Percentiles rank a stretch among this genome's conserved stretches.
Conservation (phyloP, 2,329 filamentous ascomycete genomes). For the Phaeosphaeria sp. region DNA sequence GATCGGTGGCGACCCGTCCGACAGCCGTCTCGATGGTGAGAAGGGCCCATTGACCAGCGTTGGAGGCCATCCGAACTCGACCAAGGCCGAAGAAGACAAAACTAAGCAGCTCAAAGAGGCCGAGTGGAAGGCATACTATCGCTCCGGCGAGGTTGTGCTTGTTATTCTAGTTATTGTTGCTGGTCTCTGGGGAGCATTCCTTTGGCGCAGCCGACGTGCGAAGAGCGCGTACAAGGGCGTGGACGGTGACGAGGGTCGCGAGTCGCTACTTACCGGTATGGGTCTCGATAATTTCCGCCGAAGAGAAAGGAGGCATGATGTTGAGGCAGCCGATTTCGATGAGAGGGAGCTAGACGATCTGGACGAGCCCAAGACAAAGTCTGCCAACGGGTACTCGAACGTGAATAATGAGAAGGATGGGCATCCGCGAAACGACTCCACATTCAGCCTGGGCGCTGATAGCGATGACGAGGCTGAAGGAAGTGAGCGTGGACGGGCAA, state of each 20-base stretch:
- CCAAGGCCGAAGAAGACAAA: slow-evolving; percentile 69
- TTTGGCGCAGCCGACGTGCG: slow-evolving; percentile 59
- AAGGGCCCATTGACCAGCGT: slow-evolving; percentile 80
- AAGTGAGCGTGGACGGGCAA: slow-evolving; percentile 39
- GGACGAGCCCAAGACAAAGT: slow-evolving; percentile 35
- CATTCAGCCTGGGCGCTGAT: slow-evolving; percentile 58
- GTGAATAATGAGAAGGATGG: slow-evolving; percentile 35
- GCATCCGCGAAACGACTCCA: slow-evolving; percentile 44
- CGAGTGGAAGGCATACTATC: slow-evolving; percentile 87
- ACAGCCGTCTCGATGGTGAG: slow-evolving; percentile 85
- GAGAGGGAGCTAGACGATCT: slow-evolving; percentile 66
- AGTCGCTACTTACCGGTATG: slow-evolving; percentile 53
- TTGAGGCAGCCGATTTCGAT: slow-evolving; percentile 69
- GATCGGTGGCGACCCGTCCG: slow-evolving; percentile 80
- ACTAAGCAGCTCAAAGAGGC: slow-evolving; percentile 79
- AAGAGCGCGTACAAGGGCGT: slow-evolving; percentile 54
- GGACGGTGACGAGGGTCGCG: slow-evolving; percentile 50
- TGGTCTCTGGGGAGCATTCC: slow-evolving; percentile 73
- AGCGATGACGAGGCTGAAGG: slow-evolving; percentile 46
- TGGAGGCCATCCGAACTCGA: slow-evolving; percentile 74
- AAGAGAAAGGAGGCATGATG: slow-evolving; percentile 54
- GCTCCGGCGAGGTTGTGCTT: slow-evolving; percentile 84
- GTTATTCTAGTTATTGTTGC: slow-evolving; percentile 80
- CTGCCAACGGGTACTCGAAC: slow-evolving; percentile 31
- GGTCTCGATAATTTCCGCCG: slow-evolving; percentile 56